Conservation (phyloP, 2,329 filamentous ascomycete species). For the Cephalotrichum gorgonifer region DNA sequence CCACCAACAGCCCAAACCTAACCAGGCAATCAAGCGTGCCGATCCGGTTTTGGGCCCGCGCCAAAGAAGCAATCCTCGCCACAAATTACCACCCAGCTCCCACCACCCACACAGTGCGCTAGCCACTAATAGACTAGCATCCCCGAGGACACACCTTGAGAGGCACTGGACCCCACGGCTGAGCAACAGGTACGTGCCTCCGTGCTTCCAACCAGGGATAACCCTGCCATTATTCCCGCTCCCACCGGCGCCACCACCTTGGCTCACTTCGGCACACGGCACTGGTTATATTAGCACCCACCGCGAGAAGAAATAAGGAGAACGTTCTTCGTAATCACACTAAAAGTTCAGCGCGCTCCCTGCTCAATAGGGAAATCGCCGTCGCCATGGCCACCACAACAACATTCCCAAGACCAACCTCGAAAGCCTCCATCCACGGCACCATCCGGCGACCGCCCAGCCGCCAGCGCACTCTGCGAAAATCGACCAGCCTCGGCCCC, state of each 20-base stretch:
- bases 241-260: background rate
- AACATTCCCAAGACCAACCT: slow-evolving; percentile 31
- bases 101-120: background rate
- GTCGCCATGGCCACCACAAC: slow-evolving; percentile 6
- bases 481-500: slow-evolving; percentile 22
- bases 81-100: too few species aligned
- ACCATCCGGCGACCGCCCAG: slow-evolving; percentile 28
- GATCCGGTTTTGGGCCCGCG: background rate
- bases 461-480: slow-evolving; percentile 30
- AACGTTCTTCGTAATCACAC: background rate
- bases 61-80: background rate
- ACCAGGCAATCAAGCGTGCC: background rate
- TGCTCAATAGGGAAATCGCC: slow-evolving; percentile 5
- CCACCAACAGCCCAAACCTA: background rate
- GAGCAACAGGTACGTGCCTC: too few species aligned
- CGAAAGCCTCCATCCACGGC: slow-evolving; percentile 21
- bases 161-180: too few species aligned
- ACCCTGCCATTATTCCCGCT: background rate
- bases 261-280: background rate
- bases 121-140: background rate
- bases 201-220: too few species aligned
- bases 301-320: background rate
- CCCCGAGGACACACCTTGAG: too few species aligned
- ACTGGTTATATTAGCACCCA: background rate
- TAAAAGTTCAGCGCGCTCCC: background rate